Conservation (phyloP, 2,329 filamentous ascomycete genomes). For the Orbilia javanica region DNA sequence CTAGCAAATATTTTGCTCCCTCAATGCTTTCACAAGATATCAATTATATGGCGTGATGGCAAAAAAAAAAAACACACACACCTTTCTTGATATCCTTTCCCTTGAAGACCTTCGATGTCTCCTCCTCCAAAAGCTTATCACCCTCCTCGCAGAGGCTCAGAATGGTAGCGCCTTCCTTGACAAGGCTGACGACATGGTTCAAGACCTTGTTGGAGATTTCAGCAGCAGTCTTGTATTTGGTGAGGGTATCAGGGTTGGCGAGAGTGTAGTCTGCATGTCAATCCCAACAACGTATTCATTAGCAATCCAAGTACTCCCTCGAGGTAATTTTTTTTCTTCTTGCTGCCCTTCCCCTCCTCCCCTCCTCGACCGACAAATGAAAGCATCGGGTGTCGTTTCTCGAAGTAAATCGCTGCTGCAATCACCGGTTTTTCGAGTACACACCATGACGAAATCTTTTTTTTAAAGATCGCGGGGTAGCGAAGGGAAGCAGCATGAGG, state of each 20-base stretch:
- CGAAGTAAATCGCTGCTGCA: slow-evolving; percentile 33
- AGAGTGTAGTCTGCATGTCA: slow-evolving; percentile 80
- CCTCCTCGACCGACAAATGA: neutral
- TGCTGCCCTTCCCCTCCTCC: neutral
- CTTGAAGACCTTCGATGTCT: slow-evolving; percentile 95
- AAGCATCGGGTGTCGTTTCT: slow-evolving; percentile 21
- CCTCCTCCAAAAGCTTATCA: slow-evolving; percentile 93
- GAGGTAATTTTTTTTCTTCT: neutral
- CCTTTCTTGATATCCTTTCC: slow-evolving; percentile 97
- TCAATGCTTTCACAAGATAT: neutral
- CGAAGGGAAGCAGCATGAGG: slow-evolving; percentile 31
- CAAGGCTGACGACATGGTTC: slow-evolving; percentile 79
- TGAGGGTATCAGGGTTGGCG: slow-evolving; percentile 92
- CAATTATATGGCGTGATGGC: neutral
- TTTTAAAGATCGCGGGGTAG: slow-evolving; percentile 60
- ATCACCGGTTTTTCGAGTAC: slow-evolving; percentile 48
- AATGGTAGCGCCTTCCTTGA: slow-evolving; percentile 76
- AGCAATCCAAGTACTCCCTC: slow-evolving; percentile 22
- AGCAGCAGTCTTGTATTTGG: slow-evolving; percentile 98
- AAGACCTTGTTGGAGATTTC: slow-evolving; percentile 96
- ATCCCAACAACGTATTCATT: slow-evolving; percentile 21
- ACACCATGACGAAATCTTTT: slow-evolving; percentile 62
- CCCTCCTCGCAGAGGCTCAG: slow-evolving; percentile 94
- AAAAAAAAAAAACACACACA: slow-evolving; percentile 65
- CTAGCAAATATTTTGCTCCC: neutral